Evolutionary conservation across 805 yeast genomes (phyloP).

Genomic region (Saturnispora bothae): DNA sequence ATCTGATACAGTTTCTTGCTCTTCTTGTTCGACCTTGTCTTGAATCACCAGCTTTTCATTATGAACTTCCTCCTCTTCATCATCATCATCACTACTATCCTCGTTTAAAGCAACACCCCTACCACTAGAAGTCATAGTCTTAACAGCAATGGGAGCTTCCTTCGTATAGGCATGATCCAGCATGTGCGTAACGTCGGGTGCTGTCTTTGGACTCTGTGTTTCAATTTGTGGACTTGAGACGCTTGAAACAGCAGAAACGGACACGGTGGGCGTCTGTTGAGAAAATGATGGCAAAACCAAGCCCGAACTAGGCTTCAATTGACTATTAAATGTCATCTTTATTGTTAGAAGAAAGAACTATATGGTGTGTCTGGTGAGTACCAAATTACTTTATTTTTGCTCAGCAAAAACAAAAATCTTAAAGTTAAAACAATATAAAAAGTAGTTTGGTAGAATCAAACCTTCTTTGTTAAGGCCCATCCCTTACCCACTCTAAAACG

Average conservation of each 20-base stretch:
- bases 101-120: slow-evolving; percentile 4
- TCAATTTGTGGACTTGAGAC: neutral
- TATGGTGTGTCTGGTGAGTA: neutral
- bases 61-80: slow-evolving; percentile 4
- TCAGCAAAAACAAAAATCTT: neutral
- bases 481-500: slow-evolving; percentile 17
- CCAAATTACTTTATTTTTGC: neutral
- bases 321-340: slow-evolving; percentile 7
- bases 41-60: slow-evolving; percentile 3
- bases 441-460: neutral
- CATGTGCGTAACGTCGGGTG: neutral
- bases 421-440: neutral
- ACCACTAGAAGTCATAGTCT: neutral
- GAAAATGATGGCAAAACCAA: slow-evolving; percentile 13
- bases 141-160: neutral
- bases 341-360: neutral
- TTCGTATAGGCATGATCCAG: neutral
- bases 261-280: slow-evolving; percentile 12
- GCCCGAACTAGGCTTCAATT: slow-evolving; percentile 9
- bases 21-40: neutral
- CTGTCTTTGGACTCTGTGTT: neutral
- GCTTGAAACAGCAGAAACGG: slow-evolving; percentile 9
- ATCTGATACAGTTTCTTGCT: neutral
- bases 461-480: neutral
- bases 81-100: slow-evolving; percentile 9